Percentiles rank a stretch among this genome's conserved stretches.
Evolutionary conservation across 2,329 filamentous ascomycete genomes (phyloP).

Genomic region (Penicillium aurantiogriseum): DNA sequence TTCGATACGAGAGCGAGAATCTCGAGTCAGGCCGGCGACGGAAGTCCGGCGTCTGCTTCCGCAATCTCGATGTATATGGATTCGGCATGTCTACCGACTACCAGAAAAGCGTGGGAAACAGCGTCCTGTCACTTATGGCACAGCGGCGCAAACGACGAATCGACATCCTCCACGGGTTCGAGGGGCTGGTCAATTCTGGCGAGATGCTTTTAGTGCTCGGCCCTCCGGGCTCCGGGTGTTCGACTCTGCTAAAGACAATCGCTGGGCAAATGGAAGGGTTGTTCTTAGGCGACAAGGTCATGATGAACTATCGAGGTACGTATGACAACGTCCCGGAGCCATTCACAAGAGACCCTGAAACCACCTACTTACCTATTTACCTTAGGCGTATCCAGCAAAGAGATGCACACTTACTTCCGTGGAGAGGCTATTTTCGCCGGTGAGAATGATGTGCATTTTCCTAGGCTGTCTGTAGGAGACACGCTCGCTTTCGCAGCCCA

Average conservation of each 20-base stretch:
- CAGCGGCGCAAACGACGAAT: background rate
- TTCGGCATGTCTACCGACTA: background rate
- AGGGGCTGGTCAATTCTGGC: constrained; percentile 54
- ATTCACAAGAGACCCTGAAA: background rate
- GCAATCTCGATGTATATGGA: background rate
- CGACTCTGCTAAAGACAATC: constrained; percentile 76
- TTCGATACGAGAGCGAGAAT: background rate
- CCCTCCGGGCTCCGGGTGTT: constrained; percentile 54
- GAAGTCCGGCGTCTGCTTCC: background rate
- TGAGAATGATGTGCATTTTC: constrained; percentile 76
- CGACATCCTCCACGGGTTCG: constrained; percentile 45
- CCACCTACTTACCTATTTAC: background rate
- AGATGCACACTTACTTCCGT: constrained; percentile 72
- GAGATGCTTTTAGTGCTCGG: constrained; percentile 43
- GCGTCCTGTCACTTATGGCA: background rate
- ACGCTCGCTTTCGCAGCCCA: constrained; percentile 58
- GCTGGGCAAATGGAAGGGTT: constrained; percentile 77
- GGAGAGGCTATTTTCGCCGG: constrained; percentile 80
- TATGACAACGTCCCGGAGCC: background rate
- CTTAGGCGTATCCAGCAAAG: constrained; percentile 58
- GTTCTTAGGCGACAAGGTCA: constrained; percentile 62
- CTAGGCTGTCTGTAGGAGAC: constrained; percentile 69
- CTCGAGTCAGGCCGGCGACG: background rate
- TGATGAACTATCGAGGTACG: constrained; percentile 70
- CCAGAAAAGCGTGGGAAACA: background rate